These are phyloP conservation scores for Citrullus colocynthis DNA, from an alignment of 306 rosid genomes.

Conservation along the genomic window DNA sequence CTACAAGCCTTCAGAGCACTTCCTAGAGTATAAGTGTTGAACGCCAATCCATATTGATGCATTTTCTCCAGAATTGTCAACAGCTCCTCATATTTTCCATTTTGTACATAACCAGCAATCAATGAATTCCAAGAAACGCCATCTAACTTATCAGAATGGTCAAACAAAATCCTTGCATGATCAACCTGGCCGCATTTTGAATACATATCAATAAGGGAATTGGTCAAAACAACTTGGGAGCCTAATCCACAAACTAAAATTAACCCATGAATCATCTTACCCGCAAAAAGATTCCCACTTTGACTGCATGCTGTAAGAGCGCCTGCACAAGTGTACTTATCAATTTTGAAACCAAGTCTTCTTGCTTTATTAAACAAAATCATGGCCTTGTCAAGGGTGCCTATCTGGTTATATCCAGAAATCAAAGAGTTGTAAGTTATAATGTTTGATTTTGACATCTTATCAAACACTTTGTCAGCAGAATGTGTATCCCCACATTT, in stretches of 20 bases:
- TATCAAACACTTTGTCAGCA: constrained; percentile 20
- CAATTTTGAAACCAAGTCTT: constrained; percentile 14
- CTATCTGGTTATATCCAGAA: constrained; percentile 21
- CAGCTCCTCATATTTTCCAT: constrained; percentile 18
- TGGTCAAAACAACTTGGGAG: constrained; percentile 14
- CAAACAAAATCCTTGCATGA: constrained; percentile 33
- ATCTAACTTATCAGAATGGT: constrained; percentile 25
- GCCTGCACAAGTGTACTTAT: constrained; percentile 33
- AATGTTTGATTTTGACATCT: constrained; percentile 25
- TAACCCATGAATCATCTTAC: constrained; percentile 33
- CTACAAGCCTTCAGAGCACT: constrained; percentile 41
- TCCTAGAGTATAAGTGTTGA: constrained; percentile 40
- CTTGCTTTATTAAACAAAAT: constrained; percentile 24
- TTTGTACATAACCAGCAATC: constrained; percentile 35
- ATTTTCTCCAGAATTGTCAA: constrained; percentile 21
- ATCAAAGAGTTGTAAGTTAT: constrained; percentile 25
- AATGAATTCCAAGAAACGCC: constrained; percentile 47
- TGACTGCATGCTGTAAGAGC: constrained; percentile 23
- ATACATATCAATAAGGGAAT: constrained; percentile 48
- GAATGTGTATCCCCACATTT: constrained; percentile 7
- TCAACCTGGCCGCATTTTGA: constrained; percentile 28
- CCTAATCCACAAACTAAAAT: constrained; percentile 21
- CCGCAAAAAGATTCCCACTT: constrained; percentile 16
- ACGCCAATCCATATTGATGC: constrained; percentile 27
- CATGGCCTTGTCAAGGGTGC: constrained; percentile 12